A percentile compares a stretch with the other conserved stretches of the same genome.
phyloP scores from a whole-genome alignment of 345 rosid species.

The Raphanus raphanistrum region DNA sequence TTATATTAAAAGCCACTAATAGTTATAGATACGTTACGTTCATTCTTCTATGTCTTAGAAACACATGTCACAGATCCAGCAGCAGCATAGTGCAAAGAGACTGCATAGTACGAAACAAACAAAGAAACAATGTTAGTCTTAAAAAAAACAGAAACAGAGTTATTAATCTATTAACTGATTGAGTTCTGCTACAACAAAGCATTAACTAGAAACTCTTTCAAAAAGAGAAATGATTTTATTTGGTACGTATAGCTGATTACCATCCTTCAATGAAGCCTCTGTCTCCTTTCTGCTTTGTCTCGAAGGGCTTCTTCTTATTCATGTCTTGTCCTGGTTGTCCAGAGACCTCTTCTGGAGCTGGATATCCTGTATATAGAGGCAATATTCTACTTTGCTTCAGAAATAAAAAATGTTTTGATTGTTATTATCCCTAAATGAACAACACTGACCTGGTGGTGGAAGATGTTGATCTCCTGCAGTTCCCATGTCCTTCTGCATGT shows the following conservation, averaged over 20 bases:
- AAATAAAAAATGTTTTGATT: not conserved
- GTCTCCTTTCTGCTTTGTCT: constrained; percentile 40
- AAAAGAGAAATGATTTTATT: not conserved
- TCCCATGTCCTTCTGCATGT: constrained; percentile 24
- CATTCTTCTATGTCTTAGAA: constrained; percentile 12
- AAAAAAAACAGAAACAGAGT: not conserved
- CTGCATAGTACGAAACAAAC: constrained; percentile 18
- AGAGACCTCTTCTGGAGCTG: constrained; percentile 23
- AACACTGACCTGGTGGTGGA: constrained; percentile 32
- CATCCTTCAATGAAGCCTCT: constrained; percentile 44
- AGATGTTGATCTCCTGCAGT: constrained; percentile 19
- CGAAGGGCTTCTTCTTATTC: constrained; percentile 17
- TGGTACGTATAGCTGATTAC: constrained; percentile 10
- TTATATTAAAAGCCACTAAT: not conserved
- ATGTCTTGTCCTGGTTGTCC: constrained; percentile 17
- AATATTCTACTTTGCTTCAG: not conserved
- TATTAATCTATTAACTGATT: not conserved
- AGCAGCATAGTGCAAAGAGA: constrained; percentile 41
- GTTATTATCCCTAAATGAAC: not conserved
- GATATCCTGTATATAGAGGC: constrained; percentile 31
- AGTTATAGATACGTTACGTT: not conserved
- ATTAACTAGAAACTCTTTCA: too few species aligned
- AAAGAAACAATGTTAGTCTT: not conserved
- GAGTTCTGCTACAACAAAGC: not conserved
- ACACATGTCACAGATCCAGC: constrained; percentile 44